Base-by-base conservation (phyloP, 371 early-diverging fungal genomes). In the Blyttiomyces sp. region DNA sequence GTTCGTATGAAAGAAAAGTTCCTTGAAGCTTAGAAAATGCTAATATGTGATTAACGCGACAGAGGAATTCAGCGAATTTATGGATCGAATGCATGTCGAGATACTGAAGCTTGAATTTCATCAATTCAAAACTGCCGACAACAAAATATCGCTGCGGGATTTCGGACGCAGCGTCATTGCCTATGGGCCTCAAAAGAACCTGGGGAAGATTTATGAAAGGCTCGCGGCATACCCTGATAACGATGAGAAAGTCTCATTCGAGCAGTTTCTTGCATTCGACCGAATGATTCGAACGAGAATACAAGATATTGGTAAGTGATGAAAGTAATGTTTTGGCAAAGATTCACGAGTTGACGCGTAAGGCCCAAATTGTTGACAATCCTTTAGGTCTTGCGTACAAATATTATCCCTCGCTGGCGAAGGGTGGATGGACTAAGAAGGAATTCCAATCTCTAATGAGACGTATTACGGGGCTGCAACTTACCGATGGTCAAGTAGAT, bases 71-170 rank as follows among this genome's bases (percentile, higher is more conserved):
- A 57, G 59, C n/a, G 57, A 57, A 49, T 70, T 70, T 49, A 64
- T 65, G 66, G 28, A 58, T 13, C 53, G 59, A n/a, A 44, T 70
- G 19, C 58, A 70, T 23, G 63, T 61, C 4, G 66, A 70, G 43
- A 54, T 65, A 31, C 59, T 70, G n/a, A 65, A 64, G 34, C 57
- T 70, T 1, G 70, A 70, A 54, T 70, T 70, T 46, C 21, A 62
- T 44, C 66, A 65, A 42, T 70, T 59, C 32, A 54, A 57, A 32
- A 63, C 60, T 7, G 54, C 58, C 3, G 24, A 52, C 35, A 49
- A 58, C 5, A 59, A 32, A 11, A 70, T 70, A 58, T 53, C 53
- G 43, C 39, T 70, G 48, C 16, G 43, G 13, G 70, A 70, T 34
- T 70, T 64, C 44, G 70, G 57, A 0, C 11, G 58, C 13, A 49